phyloP scores from a whole-genome alignment of 2,329 filamentous ascomycete genomes.

The Pseudogymnoascus sp. region DNA sequence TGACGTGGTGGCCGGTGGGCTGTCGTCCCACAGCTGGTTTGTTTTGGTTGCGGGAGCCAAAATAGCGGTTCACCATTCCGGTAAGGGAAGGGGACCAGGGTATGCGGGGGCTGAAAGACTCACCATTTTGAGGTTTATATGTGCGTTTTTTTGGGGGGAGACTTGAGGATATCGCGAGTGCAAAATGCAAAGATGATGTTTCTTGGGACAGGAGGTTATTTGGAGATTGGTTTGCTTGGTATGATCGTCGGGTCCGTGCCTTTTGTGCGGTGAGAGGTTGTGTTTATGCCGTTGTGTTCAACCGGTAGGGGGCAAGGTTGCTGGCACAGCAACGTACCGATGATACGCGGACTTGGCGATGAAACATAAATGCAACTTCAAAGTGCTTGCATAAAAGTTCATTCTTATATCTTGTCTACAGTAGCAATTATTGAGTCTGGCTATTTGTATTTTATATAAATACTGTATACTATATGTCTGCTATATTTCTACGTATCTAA shows the following conservation, averaged over 20 bases:
- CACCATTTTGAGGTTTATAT: background rate
- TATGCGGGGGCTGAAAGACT: background rate
- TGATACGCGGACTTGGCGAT: background rate
- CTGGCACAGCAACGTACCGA: constrained; percentile 3
- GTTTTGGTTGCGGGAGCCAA: constrained; percentile 2
- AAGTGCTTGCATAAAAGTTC: constrained; percentile 2
- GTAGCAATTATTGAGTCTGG: background rate
- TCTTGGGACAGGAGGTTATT: constrained; percentile 2
- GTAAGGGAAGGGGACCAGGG: background rate
- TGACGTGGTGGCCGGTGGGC: background rate
- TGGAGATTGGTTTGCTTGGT: constrained; percentile 5
- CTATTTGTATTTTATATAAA: background rate
- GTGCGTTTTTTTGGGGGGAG: background rate
- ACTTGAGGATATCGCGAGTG: background rate
- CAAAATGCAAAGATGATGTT: background rate
- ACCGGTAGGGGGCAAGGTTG: background rate
- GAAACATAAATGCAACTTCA: background rate
- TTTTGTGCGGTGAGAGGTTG: constrained; percentile 8
- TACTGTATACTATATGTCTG: background rate
- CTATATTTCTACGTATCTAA: background rate
- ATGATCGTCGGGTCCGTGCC: constrained; percentile 5
- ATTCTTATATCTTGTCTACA: background rate
- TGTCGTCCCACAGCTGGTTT: background rate
- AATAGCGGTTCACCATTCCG: background rate
- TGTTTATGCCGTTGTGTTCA: constrained; percentile 8